These are phyloP conservation scores for Effrenium voratum DNA, from an alignment of 73 alveolate species.

Conservation along the genomic window DNA sequence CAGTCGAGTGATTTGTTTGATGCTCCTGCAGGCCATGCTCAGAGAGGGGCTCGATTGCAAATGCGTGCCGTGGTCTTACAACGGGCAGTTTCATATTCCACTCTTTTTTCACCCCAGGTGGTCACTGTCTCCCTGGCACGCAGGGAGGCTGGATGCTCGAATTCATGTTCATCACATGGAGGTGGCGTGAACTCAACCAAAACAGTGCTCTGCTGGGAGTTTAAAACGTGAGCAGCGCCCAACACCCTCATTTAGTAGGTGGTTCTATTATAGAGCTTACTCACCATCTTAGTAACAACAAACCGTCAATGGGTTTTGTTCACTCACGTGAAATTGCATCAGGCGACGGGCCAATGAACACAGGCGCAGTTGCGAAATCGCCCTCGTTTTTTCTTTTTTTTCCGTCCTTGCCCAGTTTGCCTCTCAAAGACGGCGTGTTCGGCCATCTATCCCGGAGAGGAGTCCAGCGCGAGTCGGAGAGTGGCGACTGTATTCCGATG, in stretches of 20 bases:
- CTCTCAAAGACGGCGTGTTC: conserved; percentile 1
- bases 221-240: too few relatives aligned
- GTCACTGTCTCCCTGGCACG: conserved; percentile 1
- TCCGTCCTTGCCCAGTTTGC: background rate
- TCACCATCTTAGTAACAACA: too few relatives aligned
- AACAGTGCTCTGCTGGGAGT: too few relatives aligned
- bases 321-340: too few relatives aligned
- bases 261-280: background rate
- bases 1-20: background rate
- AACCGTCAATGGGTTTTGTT: too few relatives aligned
- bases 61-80: background rate
- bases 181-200: too few relatives aligned
- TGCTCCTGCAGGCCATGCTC: background rate
- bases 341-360: conserved; percentile 7
- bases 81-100: background rate
- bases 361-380: background rate
- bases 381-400: background rate
- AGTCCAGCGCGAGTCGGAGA: background rate
- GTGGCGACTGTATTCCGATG: background rate
- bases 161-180: too few relatives aligned
- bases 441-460: conserved; percentile 15
- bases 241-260: background rate
- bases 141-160: conserved; percentile 7
- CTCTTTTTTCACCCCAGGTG: background rate
- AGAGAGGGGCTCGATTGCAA: conserved; percentile 11